Conservation (phyloP, 768 basidiomycete genomes). For the Pisolithus marmoratus region DNA sequence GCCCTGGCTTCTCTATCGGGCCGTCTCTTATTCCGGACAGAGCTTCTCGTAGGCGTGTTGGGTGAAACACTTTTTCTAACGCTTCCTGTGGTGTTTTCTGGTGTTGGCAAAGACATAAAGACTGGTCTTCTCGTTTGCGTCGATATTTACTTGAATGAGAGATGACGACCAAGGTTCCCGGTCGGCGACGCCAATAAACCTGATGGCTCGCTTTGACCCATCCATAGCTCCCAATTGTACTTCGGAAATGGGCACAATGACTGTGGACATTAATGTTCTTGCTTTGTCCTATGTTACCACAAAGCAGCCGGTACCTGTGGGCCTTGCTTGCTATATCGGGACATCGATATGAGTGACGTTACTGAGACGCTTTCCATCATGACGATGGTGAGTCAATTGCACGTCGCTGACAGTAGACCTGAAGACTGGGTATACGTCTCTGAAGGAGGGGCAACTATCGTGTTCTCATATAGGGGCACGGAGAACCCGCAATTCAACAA, state of each 20-base stretch:
- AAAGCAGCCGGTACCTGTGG: too few species aligned
- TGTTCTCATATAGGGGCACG: slow-evolving; percentile 75
- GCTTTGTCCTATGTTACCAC: too few species aligned
- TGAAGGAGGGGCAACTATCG: slow-evolving; percentile 90
- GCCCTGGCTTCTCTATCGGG: background rate
- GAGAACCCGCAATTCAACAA: slow-evolving; percentile 45
- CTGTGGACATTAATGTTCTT: too few species aligned
- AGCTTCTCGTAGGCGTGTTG: background rate
- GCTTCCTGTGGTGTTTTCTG: background rate
- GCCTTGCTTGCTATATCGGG: too few species aligned
- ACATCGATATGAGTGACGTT: background rate
- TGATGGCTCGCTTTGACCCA: too few species aligned
- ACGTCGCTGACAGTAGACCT: slow-evolving; percentile 27
- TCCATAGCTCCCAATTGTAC: too few species aligned
- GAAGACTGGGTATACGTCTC: slow-evolving; percentile 78
- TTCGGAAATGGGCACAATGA: too few species aligned
- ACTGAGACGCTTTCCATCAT: background rate
- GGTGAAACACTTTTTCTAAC: background rate
- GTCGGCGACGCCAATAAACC: too few species aligned
- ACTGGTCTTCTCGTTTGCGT: too few species aligned
- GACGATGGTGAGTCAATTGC: slow-evolving; percentile 9
- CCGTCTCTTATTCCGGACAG: background rate
- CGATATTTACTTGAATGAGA: too few species aligned
- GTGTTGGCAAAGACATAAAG: background rate
- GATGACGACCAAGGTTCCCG: too few species aligned